Conservation (phyloP, 768 basidiomycete genomes). For the Mycena chlorophos region DNA sequence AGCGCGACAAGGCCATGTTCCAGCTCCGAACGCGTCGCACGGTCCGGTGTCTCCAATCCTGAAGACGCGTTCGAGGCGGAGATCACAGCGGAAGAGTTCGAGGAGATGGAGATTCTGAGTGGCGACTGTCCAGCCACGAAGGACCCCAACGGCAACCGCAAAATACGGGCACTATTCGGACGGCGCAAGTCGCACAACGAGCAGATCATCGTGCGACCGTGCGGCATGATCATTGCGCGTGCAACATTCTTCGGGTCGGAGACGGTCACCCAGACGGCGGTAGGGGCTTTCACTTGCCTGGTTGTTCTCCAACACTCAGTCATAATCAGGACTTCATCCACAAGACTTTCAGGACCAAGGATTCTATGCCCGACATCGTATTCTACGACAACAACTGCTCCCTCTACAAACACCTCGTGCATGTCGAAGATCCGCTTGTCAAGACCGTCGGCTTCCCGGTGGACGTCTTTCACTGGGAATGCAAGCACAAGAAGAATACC, state of each 20-base stretch:
- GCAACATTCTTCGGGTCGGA: slow-evolving; percentile 28
- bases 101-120: slow-evolving; percentile 11
- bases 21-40: slow-evolving; percentile 21
- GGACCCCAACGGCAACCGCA: slow-evolving; percentile 12
- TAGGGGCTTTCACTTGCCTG: too few species aligned
- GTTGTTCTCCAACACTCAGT: too few species aligned
- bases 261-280: slow-evolving; percentile 6
- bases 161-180: slow-evolving; percentile 18
- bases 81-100: slow-evolving; percentile 7
- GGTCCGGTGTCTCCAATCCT: background rate
- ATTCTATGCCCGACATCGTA: slow-evolving; percentile 24
- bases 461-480: slow-evolving; percentile 39
- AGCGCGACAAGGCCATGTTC: slow-evolving; percentile 26
- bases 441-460: slow-evolving; percentile 28
- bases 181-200: slow-evolving; percentile 27
- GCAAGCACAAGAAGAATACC: slow-evolving; percentile 34
- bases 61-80: slow-evolving; percentile 2
- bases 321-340: background rate
- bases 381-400: slow-evolving; percentile 32
- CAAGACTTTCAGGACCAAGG: slow-evolving; percentile 11
- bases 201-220: slow-evolving; percentile 25
- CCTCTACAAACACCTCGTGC: slow-evolving; percentile 19
- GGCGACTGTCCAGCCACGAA: slow-evolving; percentile 10
- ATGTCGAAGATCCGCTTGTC: slow-evolving; percentile 21
- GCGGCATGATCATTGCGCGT: slow-evolving; percentile 24